Evolutionary conservation across 2,329 filamentous ascomycete genomes (phyloP).

Genomic region (Dothistroma septosporum): DNA sequence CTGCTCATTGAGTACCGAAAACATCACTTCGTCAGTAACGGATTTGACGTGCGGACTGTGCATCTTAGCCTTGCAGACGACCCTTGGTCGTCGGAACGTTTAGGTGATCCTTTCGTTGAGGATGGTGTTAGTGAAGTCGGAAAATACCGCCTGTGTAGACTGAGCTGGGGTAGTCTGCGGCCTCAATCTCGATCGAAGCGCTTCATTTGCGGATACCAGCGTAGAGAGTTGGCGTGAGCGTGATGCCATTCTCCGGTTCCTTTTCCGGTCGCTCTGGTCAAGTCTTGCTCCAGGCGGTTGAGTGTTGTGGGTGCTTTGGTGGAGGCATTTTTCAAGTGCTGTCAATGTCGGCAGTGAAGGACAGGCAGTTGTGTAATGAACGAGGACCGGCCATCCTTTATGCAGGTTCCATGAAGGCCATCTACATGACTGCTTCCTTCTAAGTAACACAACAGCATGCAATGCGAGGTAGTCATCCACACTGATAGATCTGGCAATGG

Average conservation of each 20-base stretch:
- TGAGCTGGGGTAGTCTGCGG: background rate
- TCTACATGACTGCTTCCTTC: no score
- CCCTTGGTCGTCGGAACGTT: background rate
- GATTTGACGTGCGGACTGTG: background rate
- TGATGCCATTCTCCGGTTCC: background rate
- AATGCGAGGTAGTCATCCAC: no score
- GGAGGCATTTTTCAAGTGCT: background rate
- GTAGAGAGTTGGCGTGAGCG: background rate
- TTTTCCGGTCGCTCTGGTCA: background rate
- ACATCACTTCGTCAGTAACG: background rate
- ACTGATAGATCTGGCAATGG: no score
- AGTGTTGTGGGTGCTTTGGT: background rate
- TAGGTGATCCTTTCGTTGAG: background rate
- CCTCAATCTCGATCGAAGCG: background rate
- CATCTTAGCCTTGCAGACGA: background rate
- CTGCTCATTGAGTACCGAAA: background rate
- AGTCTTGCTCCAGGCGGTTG: background rate
- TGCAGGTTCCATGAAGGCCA: no score
- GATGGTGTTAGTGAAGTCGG: background rate
- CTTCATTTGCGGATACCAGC: background rate
- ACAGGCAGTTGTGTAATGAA: no score
- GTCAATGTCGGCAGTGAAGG: no score
- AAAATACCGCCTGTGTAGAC: background rate
- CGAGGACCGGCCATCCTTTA: no score
- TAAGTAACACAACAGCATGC: no score